phyloP scores from a whole-genome alignment of 1,139 yeast species.

The Wickerhamomyces sp. region DNA sequence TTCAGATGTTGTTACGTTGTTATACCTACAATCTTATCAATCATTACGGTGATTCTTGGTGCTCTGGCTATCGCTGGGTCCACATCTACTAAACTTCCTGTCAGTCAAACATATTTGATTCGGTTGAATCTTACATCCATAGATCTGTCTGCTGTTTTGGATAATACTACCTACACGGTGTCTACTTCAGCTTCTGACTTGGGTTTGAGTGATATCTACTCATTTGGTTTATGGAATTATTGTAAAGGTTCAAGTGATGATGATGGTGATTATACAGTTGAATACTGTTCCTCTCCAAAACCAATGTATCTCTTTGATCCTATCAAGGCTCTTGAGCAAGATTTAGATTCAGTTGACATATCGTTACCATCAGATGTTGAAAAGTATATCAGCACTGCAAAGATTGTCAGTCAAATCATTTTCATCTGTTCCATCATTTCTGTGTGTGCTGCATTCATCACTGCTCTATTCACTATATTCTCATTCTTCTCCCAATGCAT shows the following conservation, averaged over 20 bases:
- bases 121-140: slow-evolving; percentile 34
- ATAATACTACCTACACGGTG: neutral
- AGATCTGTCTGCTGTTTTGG: slow-evolving; percentile 12
- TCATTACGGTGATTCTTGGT: slow-evolving; percentile 34
- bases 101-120: slow-evolving; percentile 37
- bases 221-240: slow-evolving; percentile 70
- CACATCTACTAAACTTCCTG: slow-evolving; percentile 28
- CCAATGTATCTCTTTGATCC: slow-evolving; percentile 52
- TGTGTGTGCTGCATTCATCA: slow-evolving; percentile 35
- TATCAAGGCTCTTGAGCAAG: slow-evolving; percentile 24
- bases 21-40: slow-evolving; percentile 34
- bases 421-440: slow-evolving; percentile 44
- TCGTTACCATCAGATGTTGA: slow-evolving; percentile 30
- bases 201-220: slow-evolving; percentile 58
- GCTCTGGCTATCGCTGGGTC: slow-evolving; percentile 39
- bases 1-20: slow-evolving; percentile 28
- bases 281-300: slow-evolving; percentile 52
- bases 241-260: slow-evolving; percentile 48
- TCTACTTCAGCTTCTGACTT: slow-evolving; percentile 25
- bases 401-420: slow-evolving; percentile 38
- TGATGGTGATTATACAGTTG: slow-evolving; percentile 32
- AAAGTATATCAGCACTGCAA: slow-evolving; percentile 31
- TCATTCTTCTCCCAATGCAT: slow-evolving; percentile 32
- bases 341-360: slow-evolving; percentile 9
- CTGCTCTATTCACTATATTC: slow-evolving; percentile 35